Evolutionary conservation across 805 yeast genomes (phyloP).

Genomic region (Metschnikowia santaceciliae): DNA sequence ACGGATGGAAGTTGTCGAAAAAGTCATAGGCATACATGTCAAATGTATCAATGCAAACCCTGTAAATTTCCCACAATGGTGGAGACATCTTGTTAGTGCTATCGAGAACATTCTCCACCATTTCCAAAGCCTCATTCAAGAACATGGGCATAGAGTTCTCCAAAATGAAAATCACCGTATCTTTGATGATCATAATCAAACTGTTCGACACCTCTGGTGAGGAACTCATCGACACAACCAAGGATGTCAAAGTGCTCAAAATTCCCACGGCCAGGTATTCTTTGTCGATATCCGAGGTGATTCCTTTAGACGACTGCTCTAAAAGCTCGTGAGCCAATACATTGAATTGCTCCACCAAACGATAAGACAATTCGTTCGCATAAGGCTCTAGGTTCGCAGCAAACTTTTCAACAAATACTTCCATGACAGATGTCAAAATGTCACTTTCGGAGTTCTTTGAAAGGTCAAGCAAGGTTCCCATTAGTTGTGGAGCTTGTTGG

Average conservation of each 20-base stretch:
- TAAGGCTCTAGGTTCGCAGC: constrained; percentile 55
- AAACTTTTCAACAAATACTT: constrained; percentile 41
- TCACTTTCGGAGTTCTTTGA: constrained; percentile 43
- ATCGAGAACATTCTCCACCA: constrained; percentile 50
- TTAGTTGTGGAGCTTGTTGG: constrained; percentile 42
- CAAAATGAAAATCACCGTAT: constrained; percentile 30
- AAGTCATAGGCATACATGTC: constrained; percentile 58
- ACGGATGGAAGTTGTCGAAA: constrained; percentile 53
- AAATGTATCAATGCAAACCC: constrained; percentile 48
- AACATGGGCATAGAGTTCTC: constrained; percentile 40
- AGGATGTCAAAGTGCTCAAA: constrained; percentile 38
- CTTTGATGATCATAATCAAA: constrained; percentile 32
- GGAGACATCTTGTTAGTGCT: constrained; percentile 52
- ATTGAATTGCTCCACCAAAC: constrained; percentile 70
- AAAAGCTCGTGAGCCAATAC: constrained; percentile 58
- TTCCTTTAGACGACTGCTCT: constrained; percentile 19
- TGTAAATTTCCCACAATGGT: constrained; percentile 49
- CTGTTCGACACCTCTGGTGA: constrained; percentile 36
- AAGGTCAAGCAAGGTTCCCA: constrained; percentile 42
- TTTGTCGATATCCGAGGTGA: constrained; percentile 27
- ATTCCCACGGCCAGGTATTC: constrained; percentile 44
- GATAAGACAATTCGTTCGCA: constrained; percentile 39
- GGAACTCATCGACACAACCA: constrained; percentile 40
- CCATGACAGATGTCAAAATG: constrained; percentile 43
- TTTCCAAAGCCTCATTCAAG: constrained; percentile 37